Evolutionary conservation across 768 basidiomycete species (phyloP), one percentile per base, ranked within the genome.

Genomic region (Leccinum incarnatum): DNA sequence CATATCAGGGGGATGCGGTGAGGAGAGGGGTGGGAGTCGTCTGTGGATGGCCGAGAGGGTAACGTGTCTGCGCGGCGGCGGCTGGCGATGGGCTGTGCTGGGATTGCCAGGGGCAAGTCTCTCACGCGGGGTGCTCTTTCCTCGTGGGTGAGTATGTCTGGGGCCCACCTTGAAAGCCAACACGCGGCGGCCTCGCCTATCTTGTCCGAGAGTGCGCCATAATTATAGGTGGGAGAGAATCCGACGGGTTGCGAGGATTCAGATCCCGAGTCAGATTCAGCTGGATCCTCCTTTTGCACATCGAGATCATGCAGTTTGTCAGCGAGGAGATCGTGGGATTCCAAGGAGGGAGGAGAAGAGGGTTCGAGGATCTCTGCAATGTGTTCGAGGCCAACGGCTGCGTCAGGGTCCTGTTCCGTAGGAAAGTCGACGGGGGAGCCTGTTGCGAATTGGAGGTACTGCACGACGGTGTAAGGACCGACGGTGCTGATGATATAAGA

Each of bases 201-300:
- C 76, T 93, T 95, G 73, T 93, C 85, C 0, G 90, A 90, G 10
- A 94, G 79, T n/a, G 84, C 80, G n/a, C 94, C 95, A 66, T 97
- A 96, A 67, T 86, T 81, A 65, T 86, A 89, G 36, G 75, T 76
- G 2, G 81, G 78, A 14, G 67, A 63, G 21, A 59, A 66, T 6
- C 57, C 55, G 2, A 57, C 61, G 5, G 49, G 57, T 8, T 61
- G 63, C 29, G 67, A 56, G 14, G 60, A 56, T n/a, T 70, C 68
- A n/a, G 73, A 63, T 46, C 65, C 69, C 4, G 67, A 65, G 27
- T 72, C 69, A 8, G 72, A 74, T 32, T 75, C 74, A 7, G 73
- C 67, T 10, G 74, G 74, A 51, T 71, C 75, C 56, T 77, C 76
- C 54, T 77, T 76, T 50, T 70, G 68, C 45, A 76, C 59, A 59